Percentiles rank a stretch among this genome's conserved stretches.
phyloP scores from a whole-genome alignment of 352 stramenopile species.

The Pythium apleroticum region DNA sequence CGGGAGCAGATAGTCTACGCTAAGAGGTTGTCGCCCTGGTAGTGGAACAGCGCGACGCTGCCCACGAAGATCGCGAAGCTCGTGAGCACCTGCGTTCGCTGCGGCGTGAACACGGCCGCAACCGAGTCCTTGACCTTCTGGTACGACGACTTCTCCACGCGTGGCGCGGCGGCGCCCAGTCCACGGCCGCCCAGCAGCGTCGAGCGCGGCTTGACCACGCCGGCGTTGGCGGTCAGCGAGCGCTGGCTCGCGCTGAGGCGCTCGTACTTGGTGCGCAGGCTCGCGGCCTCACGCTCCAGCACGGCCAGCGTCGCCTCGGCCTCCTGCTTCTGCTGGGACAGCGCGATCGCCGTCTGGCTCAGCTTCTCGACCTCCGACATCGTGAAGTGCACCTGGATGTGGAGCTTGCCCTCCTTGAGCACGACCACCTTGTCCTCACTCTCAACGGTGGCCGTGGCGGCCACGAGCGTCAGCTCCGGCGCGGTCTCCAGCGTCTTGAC shows the following conservation, averaged over 20 bases:
- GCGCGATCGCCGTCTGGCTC: constrained; percentile 60
- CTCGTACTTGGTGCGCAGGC: constrained; percentile 80
- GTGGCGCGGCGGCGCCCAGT: constrained; percentile 40
- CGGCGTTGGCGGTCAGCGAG: constrained; percentile 48
- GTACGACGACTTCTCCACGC: constrained; percentile 53
- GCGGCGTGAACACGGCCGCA: constrained; percentile 59
- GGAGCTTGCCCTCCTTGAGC: constrained; percentile 38
- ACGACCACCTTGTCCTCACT: constrained; percentile 26
- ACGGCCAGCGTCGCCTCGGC: constrained; percentile 57
- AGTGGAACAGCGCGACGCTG: constrained; percentile 77
- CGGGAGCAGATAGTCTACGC: constrained; percentile 35
- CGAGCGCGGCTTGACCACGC: constrained; percentile 58
- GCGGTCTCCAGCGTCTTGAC: constrained; percentile 1
- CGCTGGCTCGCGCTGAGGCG: constrained; percentile 78
- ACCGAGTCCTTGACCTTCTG: constrained; percentile 66
- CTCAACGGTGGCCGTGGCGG: constrained; percentile 15
- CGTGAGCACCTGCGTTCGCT: constrained; percentile 71
- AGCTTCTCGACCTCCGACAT: constrained; percentile 80
- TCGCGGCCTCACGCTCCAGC: constrained; percentile 74
- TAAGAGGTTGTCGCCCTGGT: constrained; percentile 82
- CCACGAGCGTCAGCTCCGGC: constrained; percentile 17
- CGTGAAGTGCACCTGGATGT: constrained; percentile 65
- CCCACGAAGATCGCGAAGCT: constrained; percentile 78
- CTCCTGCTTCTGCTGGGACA: constrained; percentile 84
- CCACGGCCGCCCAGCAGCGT: constrained; percentile 51